Evolutionary conservation across 1,139 yeast genomes (phyloP).

Genomic region (Candida glucosophila): DNA sequence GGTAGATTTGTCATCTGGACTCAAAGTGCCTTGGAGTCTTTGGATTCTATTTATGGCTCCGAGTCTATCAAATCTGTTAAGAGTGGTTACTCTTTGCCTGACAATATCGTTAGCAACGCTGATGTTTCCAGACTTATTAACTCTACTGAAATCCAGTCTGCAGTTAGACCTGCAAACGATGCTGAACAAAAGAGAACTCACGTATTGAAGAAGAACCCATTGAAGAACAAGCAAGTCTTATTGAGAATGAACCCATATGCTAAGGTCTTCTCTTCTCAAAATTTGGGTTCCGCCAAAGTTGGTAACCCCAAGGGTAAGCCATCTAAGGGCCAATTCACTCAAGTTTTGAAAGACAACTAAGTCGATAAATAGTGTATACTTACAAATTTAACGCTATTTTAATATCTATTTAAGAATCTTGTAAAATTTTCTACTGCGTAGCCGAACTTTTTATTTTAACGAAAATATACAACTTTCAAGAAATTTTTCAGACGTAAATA

Average conservation of each 20-base stretch:
- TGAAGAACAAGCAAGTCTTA: constrained; percentile 98
- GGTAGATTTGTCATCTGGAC: constrained; percentile 99
- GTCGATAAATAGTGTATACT: not conserved
- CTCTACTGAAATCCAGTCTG: constrained; percentile 98
- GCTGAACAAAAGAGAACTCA: constrained; percentile 88
- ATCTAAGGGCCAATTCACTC: constrained; percentile 64
- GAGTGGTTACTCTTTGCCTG: constrained; percentile 87
- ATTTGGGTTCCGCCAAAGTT: constrained; percentile 81
- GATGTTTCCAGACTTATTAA: constrained; percentile 96
- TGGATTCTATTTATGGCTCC: constrained; percentile 97
- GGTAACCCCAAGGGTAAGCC: constrained; percentile 55
- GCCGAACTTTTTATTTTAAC: no score
- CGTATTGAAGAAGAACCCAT: constrained; percentile 99
- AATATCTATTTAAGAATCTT: not conserved
- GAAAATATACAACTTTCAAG: no score
- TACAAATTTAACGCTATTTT: not conserved
- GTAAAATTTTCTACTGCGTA: no score
- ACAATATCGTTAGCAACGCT: constrained; percentile 89
- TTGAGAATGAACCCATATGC: constrained; percentile 99
- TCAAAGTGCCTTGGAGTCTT: constrained; percentile 93
- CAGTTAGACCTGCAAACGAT: constrained; percentile 94
- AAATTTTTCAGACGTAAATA: no score
- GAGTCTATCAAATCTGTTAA: constrained; percentile 79
- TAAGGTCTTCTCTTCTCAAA: constrained; percentile 88
- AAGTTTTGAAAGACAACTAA: constrained; percentile 50